These are phyloP conservation scores for Hymenoscyphus linearis DNA, from an alignment of 2,329 filamentous ascomycete genomes.

Conservation along the genomic window DNA sequence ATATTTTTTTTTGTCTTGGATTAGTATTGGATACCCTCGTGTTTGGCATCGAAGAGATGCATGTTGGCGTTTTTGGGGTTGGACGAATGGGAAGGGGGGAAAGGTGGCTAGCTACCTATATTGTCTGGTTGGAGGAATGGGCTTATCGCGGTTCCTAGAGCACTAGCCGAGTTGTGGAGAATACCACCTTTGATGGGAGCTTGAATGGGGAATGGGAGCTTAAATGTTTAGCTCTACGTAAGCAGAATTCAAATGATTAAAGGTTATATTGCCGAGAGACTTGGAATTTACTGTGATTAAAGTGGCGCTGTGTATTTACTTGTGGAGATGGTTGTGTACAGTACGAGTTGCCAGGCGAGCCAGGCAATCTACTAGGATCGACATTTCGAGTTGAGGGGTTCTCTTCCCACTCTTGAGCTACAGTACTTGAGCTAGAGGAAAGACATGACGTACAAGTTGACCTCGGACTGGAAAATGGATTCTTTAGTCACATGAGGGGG, in stretches of 20 bases:
- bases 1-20: neutral
- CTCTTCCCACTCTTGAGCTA: too few species aligned
- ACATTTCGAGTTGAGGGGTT: too few species aligned
- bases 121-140: conserved; percentile 2
- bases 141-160: conserved; percentile 8
- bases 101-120: neutral
- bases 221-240: conserved; percentile 5
- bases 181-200: too few species aligned
- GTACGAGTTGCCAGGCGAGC: too few species aligned
- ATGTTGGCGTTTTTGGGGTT: conserved; percentile 14
- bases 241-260: conserved; percentile 8
- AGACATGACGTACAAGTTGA: too few species aligned
- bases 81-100: conserved; percentile 16
- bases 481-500: too few species aligned
- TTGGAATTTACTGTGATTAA: too few species aligned
- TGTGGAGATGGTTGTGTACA: neutral
- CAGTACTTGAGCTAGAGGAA: too few species aligned
- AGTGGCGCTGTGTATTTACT: neutral
- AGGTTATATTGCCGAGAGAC: neutral
- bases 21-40: conserved; percentile 20
- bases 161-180: neutral
- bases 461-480: too few species aligned
- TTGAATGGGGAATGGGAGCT: too few species aligned
- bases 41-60: conserved; percentile 8
- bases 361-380: too few species aligned